Conservation (phyloP, 1,139 yeast species). For the Blastobotrys proliferans region DNA sequence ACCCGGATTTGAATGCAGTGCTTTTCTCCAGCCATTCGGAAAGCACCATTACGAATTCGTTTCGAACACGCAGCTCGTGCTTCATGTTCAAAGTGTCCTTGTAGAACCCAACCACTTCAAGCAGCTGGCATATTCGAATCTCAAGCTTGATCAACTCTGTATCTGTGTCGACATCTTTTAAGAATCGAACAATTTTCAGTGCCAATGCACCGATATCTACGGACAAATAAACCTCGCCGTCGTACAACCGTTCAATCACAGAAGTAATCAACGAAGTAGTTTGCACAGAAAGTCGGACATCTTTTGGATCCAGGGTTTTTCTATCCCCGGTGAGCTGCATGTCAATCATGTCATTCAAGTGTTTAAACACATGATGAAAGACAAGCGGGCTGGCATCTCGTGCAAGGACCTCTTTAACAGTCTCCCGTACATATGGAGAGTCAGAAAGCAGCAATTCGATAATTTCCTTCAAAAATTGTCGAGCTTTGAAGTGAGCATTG, state of each 20-base stretch:
- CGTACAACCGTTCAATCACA: slow-evolving; percentile 41
- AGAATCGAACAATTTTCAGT: slow-evolving; percentile 35
- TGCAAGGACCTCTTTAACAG: slow-evolving; percentile 46
- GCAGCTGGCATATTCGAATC: slow-evolving; percentile 56
- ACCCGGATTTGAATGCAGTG: slow-evolving; percentile 7
- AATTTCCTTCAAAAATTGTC: slow-evolving; percentile 26
- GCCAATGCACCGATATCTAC: slow-evolving; percentile 41
- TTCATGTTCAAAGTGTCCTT: slow-evolving; percentile 32
- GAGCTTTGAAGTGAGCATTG: slow-evolving; percentile 26
- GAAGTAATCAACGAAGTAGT: slow-evolving; percentile 40
- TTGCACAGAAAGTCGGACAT: slow-evolving; percentile 40
- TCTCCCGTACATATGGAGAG: slow-evolving; percentile 38
- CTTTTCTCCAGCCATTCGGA: slow-evolving; percentile 59
- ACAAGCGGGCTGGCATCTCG: slow-evolving; percentile 44
- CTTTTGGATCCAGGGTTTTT: slow-evolving; percentile 20
- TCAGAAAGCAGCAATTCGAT: slow-evolving; percentile 24
- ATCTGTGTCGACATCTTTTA: slow-evolving; percentile 38
- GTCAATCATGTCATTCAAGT: slow-evolving; percentile 29
- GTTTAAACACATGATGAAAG: slow-evolving; percentile 38
- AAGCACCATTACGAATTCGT: slow-evolving; percentile 53
- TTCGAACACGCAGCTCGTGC: slow-evolving; percentile 59
- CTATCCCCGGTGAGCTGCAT: slow-evolving; percentile 22
- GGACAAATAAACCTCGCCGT: slow-evolving; percentile 39
- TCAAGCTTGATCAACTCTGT: slow-evolving; percentile 47
- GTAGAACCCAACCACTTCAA: slow-evolving; percentile 47